Conservation (phyloP, 768 basidiomycete species). For the Tricholoma terreum region DNA sequence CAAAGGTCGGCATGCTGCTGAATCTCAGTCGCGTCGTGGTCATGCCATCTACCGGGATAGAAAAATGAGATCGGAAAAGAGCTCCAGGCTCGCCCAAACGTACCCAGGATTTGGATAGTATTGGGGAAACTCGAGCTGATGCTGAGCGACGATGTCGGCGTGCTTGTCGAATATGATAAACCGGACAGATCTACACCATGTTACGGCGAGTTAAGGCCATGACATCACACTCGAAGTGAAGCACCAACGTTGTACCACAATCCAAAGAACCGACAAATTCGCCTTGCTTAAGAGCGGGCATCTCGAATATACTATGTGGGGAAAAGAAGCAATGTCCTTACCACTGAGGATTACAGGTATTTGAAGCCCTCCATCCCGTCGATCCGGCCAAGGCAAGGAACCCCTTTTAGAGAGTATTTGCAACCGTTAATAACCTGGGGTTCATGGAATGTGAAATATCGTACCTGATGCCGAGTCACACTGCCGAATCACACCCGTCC, state of each 20-base stretch:
- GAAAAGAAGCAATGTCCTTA: conserved; percentile 4
- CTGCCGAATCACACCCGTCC: too few species aligned
- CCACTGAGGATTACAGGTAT: not conserved
- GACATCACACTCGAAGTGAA: not conserved
- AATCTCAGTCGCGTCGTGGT: conserved; percentile 87
- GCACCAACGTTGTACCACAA: conserved; percentile 88
- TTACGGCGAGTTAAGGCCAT: not conserved
- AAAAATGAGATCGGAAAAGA: not conserved
- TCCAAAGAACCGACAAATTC: conserved; percentile 92
- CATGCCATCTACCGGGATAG: conserved; percentile 73
- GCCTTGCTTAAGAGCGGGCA: conserved; percentile 48
- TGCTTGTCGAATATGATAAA: conserved; percentile 89
- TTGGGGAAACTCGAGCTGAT: conserved; percentile 92
- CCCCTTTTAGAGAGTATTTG: too few species aligned
- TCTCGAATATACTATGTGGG: conserved; percentile 9
- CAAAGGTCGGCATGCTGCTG: conserved; percentile 70
- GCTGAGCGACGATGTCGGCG: conserved; percentile 84
- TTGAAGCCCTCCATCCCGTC: not conserved
- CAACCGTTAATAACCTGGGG: too few species aligned
- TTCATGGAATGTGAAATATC: too few species aligned
- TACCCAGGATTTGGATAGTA: conserved; percentile 88
- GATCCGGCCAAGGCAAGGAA: too few species aligned
- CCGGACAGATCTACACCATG: conserved; percentile 67
- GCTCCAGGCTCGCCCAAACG: conserved; percentile 13
- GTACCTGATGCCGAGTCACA: too few species aligned